phyloP scores from a whole-genome alignment of 176 grass and related monocot species.

The Olyra latifolia region DNA sequence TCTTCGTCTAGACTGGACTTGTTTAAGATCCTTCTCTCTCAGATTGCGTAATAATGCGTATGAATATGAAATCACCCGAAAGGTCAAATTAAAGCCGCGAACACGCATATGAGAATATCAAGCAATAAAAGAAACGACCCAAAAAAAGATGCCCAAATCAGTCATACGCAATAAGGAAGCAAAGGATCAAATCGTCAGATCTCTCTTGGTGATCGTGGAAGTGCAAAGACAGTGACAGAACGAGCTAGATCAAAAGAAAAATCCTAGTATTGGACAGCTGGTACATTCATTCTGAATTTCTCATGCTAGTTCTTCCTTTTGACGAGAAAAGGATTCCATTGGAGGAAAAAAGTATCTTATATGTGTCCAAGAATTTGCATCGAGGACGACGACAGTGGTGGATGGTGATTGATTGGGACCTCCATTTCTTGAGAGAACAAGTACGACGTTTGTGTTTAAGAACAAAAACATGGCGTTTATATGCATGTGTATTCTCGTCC shows the following conservation, averaged over 20 bases:
- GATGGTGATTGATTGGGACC: background rate
- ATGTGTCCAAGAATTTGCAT: background rate
- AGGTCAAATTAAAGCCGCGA: no score
- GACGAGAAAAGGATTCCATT: background rate
- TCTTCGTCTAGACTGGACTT: no score
- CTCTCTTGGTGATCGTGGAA: background rate
- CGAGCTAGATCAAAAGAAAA: no score
- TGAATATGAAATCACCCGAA: no score
- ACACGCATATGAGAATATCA: no score
- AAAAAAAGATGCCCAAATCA: no score
- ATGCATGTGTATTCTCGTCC: background rate
- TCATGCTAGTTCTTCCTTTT: background rate
- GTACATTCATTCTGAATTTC: background rate
- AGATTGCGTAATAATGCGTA: no score
- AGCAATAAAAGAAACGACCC: no score
- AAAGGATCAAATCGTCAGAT: background rate
- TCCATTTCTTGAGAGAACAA: background rate
- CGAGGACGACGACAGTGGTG: background rate
- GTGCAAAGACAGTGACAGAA: background rate
- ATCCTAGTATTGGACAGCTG: background rate
- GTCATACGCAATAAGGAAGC: background rate
- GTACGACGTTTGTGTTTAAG: background rate
- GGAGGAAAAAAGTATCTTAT: background rate
- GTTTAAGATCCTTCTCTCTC: no score
- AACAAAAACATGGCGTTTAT: background rate